Base-by-base conservation (phyloP, 495 filamentous ascomycete genomes). In the Lentithecium fluviatile region DNA sequence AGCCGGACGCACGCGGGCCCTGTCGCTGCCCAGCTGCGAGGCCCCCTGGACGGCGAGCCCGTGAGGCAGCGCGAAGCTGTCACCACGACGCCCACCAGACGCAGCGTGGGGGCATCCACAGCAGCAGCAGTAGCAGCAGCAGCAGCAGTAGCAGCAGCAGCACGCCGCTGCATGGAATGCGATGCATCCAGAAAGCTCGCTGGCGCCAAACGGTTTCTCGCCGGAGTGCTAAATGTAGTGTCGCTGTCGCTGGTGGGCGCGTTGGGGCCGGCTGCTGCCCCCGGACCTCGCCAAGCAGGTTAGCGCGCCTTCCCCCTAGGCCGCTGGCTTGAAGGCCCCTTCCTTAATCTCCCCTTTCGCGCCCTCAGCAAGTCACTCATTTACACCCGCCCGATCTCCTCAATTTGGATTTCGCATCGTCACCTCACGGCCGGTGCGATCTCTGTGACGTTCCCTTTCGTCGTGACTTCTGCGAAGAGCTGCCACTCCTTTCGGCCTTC, bases 401-500 rank as follows among this genome's bases (percentile, higher is more conserved):
- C 45, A 21, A 43, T 56, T 46, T 58, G 57, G 66, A 65, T 59
- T 65, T 65, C 55, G 62, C 54, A 60, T 62, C 58, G 56, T 64
- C 65, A 60, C 57, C 57, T 20, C 51, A 40, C 65, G 52, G 61
- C 48, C 66, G 65, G 62, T 65, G 62, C 45, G 62, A 61, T 59
- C 57, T 69, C 62, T 56, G 24, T 45, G 56, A 58, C 61, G 24
- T 68, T 68, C 56, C 49, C 62, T 65, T 69, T 46, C 62, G 20
- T 51, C 26, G 26, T 53, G 53, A 56, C 43, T 57, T 70, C 65
- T 57, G 52, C 56, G 64, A 56, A 60, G 48, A 60, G 59, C 61
- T 58, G 65, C 67, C 68, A 68, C 61, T 68, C 68, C 68, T 68
- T 70, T 65, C 58, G 45, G 60, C 63, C 48, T 57, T 62, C 56